A percentile compares a stretch with the other conserved stretches of the same genome.
Conservation (phyloP, 495 filamentous ascomycete genomes). For the Aspergillus coremiiformis region DNA sequence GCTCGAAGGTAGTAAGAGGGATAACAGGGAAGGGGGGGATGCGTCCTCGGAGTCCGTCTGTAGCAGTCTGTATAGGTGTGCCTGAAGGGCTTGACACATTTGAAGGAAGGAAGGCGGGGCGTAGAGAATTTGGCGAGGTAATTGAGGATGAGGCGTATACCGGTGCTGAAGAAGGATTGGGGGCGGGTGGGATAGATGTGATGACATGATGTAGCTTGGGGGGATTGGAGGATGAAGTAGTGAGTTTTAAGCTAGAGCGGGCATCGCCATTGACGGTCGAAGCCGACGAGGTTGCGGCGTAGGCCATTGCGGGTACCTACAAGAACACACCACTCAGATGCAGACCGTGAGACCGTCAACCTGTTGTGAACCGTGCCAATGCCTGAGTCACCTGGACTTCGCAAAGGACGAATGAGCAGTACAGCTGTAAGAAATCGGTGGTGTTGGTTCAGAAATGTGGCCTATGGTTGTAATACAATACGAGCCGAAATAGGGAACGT, state of each 20-base stretch:
- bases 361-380: conserved; percentile 33
- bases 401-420: conserved; percentile 32
- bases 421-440: conserved; percentile 25
- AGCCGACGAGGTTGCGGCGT: conserved; percentile 34
- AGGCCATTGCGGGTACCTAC: conserved; percentile 35
- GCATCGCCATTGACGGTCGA: conserved; percentile 38
- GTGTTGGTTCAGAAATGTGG: conserved; percentile 25
- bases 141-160: conserved; percentile 28
- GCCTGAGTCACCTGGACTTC: conserved; percentile 43
- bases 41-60: conserved; percentile 45
- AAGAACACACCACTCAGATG: conserved; percentile 29
- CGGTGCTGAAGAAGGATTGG: conserved; percentile 22
- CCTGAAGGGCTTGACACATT: conserved; percentile 42
- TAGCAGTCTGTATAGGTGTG: conserved; percentile 44
- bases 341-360: conserved; percentile 25
- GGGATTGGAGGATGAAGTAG: conserved; percentile 30
- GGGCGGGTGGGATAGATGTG: conserved; percentile 24
- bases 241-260: conserved; percentile 36
- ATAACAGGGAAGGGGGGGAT: conserved; percentile 26
- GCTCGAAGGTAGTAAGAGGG: conserved; percentile 42
- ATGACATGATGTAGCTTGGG: conserved; percentile 35
- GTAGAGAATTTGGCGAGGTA: conserved; percentile 26
- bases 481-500: conserved; percentile 31
- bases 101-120: conserved; percentile 21
- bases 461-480: conserved; percentile 29